Conservation (phyloP, 129 eudicot species). For the Deinandra increscens region DNA sequence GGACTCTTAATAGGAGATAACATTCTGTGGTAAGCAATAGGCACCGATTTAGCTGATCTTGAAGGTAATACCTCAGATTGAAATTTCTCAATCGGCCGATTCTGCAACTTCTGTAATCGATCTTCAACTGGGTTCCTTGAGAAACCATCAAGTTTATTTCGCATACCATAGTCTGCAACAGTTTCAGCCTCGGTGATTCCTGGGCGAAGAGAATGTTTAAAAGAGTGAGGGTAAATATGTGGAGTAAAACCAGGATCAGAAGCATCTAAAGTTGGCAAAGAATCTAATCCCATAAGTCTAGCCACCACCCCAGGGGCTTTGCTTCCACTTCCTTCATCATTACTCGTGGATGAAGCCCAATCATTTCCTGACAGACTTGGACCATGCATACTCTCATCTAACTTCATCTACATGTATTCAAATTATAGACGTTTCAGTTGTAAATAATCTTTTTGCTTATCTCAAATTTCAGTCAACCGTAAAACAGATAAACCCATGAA, state of each 20-base stretch:
- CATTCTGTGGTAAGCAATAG: slow-evolving; percentile 67
- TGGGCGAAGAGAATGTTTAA: slow-evolving; percentile 48
- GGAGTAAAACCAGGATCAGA: slow-evolving; percentile 51
- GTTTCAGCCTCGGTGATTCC: slow-evolving; percentile 35
- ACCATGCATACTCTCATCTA: slow-evolving; percentile 45
- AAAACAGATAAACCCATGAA: not conserved
- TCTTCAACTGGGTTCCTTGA: slow-evolving; percentile 60
- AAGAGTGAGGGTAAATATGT: slow-evolving; percentile 45
- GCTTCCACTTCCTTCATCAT: slow-evolving; percentile 56
- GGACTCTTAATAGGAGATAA: slow-evolving; percentile 96
- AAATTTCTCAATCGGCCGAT: slow-evolving; percentile 81
- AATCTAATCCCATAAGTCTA: slow-evolving; percentile 96
- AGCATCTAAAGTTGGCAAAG: slow-evolving; percentile 63
- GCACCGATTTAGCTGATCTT: slow-evolving; percentile 76
- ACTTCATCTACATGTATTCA: slow-evolving; percentile 44
- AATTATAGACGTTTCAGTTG: slow-evolving; percentile 13
- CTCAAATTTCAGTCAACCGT: not conserved
- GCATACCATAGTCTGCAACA: slow-evolving; percentile 48
- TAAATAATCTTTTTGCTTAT: not conserved
- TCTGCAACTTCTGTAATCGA: slow-evolving; percentile 54
- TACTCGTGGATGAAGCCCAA: slow-evolving; percentile 53
- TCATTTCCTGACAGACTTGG: slow-evolving; percentile 37
- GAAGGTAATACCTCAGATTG: slow-evolving; percentile 90
- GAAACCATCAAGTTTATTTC: slow-evolving; percentile 73
- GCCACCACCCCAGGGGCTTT: slow-evolving; percentile 99